These are phyloP conservation scores for Chlamydomonas sp. DNA, from an alignment of 139 green algal genomes.

Conservation along the genomic window DNA sequence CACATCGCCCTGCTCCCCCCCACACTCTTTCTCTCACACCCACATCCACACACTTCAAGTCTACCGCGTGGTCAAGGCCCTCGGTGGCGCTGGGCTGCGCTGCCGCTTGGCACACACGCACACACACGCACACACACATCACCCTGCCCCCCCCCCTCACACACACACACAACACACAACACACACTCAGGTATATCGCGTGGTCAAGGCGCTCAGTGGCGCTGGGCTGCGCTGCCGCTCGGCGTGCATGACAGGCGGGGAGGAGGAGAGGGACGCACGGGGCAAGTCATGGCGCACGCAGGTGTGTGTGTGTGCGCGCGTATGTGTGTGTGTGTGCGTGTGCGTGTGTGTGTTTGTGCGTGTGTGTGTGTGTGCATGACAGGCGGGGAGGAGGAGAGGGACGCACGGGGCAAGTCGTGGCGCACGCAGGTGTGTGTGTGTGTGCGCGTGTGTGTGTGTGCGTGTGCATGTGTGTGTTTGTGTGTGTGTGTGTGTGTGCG, in stretches of 20 bases:
- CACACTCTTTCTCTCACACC: too few species aligned
- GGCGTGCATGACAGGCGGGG: constrained; percentile 57
- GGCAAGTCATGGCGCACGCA: constrained; percentile 50
- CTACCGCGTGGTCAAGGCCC: constrained; percentile 33
- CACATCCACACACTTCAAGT: too few species aligned
- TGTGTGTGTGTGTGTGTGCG: too few species aligned
- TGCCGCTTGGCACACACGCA: constrained; percentile 32
- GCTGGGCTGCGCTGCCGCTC: constrained; percentile 37
- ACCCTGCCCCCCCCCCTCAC: too few species aligned
- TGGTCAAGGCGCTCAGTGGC: constrained; percentile 37
- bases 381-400: constrained; percentile 43
- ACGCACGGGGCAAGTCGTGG: constrained; percentile 25
- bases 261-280: constrained; percentile 25
- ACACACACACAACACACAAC: too few species aligned
- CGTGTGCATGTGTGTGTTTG: constrained; percentile 5
- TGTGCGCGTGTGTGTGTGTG: too few species aligned
- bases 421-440: constrained; percentile 48
- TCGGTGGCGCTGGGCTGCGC: constrained; percentile 32
- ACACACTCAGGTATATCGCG: too few species aligned
- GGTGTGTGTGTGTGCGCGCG: constrained; percentile 22
- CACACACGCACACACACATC: too few species aligned
- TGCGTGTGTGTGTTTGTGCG: too few species aligned
- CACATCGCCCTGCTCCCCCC: too few species aligned
- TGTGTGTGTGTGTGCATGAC: constrained; percentile 57
- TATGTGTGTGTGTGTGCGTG: too few species aligned